A percentile compares a stretch with the other conserved stretches of the same genome.
phyloP scores from a whole-genome alignment of 257 asterid genomes.

The Euphrasia confusa region DNA sequence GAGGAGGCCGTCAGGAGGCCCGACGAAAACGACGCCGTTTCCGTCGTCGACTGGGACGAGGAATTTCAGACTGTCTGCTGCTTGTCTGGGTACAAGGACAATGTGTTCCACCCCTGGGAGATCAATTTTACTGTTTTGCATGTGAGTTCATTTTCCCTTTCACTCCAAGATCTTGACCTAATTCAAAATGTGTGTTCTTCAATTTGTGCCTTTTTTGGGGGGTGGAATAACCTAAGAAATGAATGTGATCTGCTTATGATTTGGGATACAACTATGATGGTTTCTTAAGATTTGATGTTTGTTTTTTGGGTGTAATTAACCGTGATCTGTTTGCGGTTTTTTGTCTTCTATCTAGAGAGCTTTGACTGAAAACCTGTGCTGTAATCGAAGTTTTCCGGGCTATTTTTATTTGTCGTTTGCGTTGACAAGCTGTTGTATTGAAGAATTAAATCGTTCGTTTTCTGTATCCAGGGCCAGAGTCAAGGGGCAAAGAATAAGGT shows the following conservation, averaged over 20 bases:
- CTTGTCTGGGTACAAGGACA: slow-evolving; percentile 70
- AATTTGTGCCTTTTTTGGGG: not conserved
- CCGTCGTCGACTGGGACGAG: slow-evolving; percentile 74
- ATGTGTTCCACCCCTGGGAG: slow-evolving; percentile 94
- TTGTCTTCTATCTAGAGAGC: slow-evolving; percentile 10
- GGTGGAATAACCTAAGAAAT: too few species aligned
- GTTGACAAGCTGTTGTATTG: not conserved
- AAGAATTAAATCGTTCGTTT: slow-evolving; percentile 9
- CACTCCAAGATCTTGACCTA: slow-evolving; percentile 21
- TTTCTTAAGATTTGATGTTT: not conserved
- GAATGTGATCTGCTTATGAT: too few species aligned
- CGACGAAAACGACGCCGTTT: slow-evolving; percentile 43
- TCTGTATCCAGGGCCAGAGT: slow-evolving; percentile 43
- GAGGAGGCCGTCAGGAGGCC: slow-evolving; percentile 36
- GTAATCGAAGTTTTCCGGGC: not conserved
- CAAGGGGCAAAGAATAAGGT: slow-evolving; percentile 67
- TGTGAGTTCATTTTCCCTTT: slow-evolving; percentile 43
- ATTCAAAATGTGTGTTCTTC: slow-evolving; percentile 9
- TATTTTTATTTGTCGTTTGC: not conserved
- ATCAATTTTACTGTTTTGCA: slow-evolving; percentile 66
- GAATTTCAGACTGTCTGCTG: slow-evolving; percentile 64
- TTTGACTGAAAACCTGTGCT: not conserved
- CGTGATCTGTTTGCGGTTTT: slow-evolving; percentile 12
- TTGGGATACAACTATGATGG: not conserved
- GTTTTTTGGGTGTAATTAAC: not conserved